Percentiles rank a stretch among this genome's conserved stretches.
Conservation (phyloP, 176 grass and related monocot genomes). For the Eragrostis curvula region DNA sequence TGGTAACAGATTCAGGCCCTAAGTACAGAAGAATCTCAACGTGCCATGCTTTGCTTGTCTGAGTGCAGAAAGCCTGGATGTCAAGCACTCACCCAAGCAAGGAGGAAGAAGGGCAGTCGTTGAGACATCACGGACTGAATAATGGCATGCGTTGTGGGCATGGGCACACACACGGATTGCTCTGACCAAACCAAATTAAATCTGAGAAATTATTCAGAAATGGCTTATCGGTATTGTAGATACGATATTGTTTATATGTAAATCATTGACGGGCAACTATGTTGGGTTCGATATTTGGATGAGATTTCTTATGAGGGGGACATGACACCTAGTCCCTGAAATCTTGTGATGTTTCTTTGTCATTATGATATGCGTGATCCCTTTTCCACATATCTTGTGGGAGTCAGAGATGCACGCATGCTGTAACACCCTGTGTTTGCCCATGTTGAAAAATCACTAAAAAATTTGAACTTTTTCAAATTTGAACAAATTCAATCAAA, state of each 20-base stretch:
- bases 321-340: neutral
- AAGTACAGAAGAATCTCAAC: neutral
- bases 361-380: neutral
- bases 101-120: neutral
- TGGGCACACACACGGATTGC: neutral
- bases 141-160: neutral
- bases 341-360: neutral
- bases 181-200: conserved; percentile 1
- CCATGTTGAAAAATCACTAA: no score
- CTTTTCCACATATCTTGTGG: neutral
- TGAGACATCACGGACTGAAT: neutral
- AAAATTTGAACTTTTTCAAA: no score
- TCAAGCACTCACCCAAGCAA: neutral
- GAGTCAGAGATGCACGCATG: neutral
- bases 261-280: conserved; percentile 23
- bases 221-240: no score
- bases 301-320: conserved; percentile 11
- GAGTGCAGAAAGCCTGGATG: conserved; percentile 10
- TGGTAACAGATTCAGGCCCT: neutral
- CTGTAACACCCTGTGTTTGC: no score
- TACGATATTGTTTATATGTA: neutral
- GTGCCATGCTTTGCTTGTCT: neutral
- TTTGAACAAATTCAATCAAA: no score
- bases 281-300: neutral
- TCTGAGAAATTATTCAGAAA: no score